phyloP scores from a whole-genome alignment of 2,329 filamentous ascomycete species.

The Botrytis byssoidea region DNA sequence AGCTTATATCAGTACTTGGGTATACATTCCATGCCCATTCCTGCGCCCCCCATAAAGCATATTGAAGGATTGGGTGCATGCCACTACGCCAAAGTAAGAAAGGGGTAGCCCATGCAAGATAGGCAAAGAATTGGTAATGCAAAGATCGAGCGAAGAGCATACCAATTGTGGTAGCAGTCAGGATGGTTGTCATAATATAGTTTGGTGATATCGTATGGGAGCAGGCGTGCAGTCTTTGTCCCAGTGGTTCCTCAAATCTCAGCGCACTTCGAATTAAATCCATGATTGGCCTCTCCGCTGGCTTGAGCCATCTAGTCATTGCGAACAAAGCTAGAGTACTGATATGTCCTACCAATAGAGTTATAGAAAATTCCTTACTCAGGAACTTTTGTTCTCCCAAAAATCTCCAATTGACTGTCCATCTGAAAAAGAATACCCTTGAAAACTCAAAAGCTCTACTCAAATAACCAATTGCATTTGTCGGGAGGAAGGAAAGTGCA shows the following conservation, averaged over 20 bases:
- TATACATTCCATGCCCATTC: constrained; percentile 76
- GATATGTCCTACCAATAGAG: constrained; percentile 56
- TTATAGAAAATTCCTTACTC: constrained; percentile 58
- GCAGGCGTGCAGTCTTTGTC: constrained; percentile 47
- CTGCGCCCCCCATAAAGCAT: constrained; percentile 60
- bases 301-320: constrained; percentile 58
- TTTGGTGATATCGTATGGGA: constrained; percentile 53
- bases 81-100: constrained; percentile 67
- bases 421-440: constrained; percentile 89
- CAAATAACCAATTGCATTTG: constrained; percentile 69
- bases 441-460: constrained; percentile 86
- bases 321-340: constrained; percentile 56
- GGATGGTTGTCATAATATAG: constrained; percentile 61
- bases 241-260: constrained; percentile 38
- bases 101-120: constrained; percentile 70
- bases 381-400: constrained; percentile 81
- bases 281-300: constrained; percentile 50
- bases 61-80: constrained; percentile 57
- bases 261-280: constrained; percentile 43
- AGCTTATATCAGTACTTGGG: constrained; percentile 64
- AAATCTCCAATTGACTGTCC: constrained; percentile 99
- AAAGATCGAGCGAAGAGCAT: constrained; percentile 68
- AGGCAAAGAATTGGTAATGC: constrained; percentile 75
- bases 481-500: constrained; percentile 65
- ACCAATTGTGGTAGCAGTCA: constrained; percentile 64